Evolutionary conservation across 2,329 filamentous ascomycete genomes (phyloP).

Genomic region (Alternaria brassicae): DNA sequence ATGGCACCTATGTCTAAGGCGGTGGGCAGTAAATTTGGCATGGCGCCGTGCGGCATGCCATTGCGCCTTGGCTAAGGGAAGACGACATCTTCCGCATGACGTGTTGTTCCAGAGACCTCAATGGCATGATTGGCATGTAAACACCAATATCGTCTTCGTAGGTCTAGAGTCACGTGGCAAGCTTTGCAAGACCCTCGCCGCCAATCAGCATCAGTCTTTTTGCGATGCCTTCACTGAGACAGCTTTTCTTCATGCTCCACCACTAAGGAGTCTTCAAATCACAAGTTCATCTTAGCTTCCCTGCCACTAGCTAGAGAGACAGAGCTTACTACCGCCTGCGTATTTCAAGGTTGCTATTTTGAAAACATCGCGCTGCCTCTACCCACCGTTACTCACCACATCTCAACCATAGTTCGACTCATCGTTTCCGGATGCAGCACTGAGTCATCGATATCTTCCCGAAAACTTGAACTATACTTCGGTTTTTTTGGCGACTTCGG

Average conservation of each 20-base stretch:
- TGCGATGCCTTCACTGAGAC: neutral
- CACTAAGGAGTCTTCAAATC: neutral
- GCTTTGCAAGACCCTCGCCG: neutral
- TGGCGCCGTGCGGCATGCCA: too few relatives aligned
- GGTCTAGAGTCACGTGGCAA: neutral
- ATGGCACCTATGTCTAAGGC: neutral
- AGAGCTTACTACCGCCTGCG: neutral
- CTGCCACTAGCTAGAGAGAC: neutral
- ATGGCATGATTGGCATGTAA: neutral
- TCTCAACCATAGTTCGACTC: neutral
- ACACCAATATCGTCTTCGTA: neutral
- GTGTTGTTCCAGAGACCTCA: neutral
- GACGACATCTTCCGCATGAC: neutral
- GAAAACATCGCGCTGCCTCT: neutral
- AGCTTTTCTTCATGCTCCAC: neutral
- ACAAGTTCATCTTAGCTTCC: neutral
- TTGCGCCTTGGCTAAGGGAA: rapidly evolving
- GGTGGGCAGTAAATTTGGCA: neutral
- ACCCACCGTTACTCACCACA: neutral
- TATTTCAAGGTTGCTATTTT: neutral
- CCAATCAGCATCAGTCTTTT: neutral
- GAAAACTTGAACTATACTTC: neutral
- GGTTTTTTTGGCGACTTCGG: neutral
- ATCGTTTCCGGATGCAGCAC: neutral
- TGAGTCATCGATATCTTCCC: neutral